These are phyloP conservation scores for Cenchrus americanus DNA, from an alignment of 176 grass and related monocot species.

Conservation along the genomic window DNA sequence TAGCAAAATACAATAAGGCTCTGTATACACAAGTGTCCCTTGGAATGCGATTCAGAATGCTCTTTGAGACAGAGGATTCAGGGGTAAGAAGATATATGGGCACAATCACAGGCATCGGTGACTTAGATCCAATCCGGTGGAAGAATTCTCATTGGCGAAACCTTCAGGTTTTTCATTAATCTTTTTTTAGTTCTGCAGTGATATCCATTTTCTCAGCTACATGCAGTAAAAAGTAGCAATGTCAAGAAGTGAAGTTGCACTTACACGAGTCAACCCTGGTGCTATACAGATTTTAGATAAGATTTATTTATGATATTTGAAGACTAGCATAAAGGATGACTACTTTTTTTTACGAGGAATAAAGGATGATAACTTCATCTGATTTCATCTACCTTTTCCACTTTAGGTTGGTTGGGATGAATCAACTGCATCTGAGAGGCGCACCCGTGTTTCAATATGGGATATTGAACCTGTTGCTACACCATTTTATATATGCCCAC, in stretches of 20 bases:
- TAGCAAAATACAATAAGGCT: slow-evolving; percentile 97
- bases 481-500: slow-evolving; percentile 98
- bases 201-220: slow-evolving; percentile 17
- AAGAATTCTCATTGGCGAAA: slow-evolving; percentile 99
- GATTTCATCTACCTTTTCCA: slow-evolving; percentile 44
- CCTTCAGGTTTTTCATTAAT: slow-evolving; percentile 71
- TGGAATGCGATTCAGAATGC: slow-evolving; percentile 98
- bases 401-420: slow-evolving; percentile 98
- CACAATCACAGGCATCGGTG: slow-evolving; percentile 92
- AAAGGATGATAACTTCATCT: background rate
- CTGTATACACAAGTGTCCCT: slow-evolving; percentile 97
- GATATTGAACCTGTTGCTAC: slow-evolving; percentile 97
- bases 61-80: slow-evolving; percentile 98
- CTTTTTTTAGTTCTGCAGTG: background rate
- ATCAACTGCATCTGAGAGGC: slow-evolving; percentile 85
- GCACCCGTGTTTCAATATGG: slow-evolving; percentile 95
- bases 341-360: background rate
- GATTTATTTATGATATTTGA: slow-evolving; percentile 17
- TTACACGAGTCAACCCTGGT: background rate
- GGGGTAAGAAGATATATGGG: slow-evolving; percentile 97
- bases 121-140: slow-evolving; percentile 84
- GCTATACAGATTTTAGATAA: slow-evolving; percentile 18
- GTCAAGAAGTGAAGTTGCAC: slow-evolving; percentile 14
- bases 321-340: background rate
- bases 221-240: slow-evolving; percentile 1